These are phyloP conservation scores for Bathelium albidoporum DNA, from an alignment of 495 filamentous ascomycete species.

Conservation along the genomic window DNA sequence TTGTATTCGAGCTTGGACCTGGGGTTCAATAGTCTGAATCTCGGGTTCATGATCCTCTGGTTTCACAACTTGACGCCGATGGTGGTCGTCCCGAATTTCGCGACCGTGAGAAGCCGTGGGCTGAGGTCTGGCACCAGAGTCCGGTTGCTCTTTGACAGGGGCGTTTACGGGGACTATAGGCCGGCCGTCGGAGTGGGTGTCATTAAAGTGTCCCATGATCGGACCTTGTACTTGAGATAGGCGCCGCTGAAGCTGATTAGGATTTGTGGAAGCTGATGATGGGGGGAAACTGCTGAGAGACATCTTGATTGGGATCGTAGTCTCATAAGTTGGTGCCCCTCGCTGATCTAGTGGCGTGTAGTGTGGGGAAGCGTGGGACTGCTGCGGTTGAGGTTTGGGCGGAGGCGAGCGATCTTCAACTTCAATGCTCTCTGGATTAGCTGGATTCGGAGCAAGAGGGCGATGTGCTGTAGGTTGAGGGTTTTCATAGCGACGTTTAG, in stretches of 20 bases:
- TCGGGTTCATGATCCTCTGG: not conserved
- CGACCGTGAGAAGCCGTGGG: not conserved
- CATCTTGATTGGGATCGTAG: conserved; percentile 19
- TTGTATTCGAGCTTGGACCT: not conserved
- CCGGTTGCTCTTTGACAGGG: not conserved
- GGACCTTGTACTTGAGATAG: conserved; percentile 11
- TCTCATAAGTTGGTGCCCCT: not conserved
- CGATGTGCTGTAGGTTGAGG: conserved; percentile 48
- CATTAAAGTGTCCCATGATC: not conserved
- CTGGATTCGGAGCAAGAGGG: conserved; percentile 46
- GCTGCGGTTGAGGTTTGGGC: conserved; percentile 11
- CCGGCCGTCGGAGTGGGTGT: not conserved
- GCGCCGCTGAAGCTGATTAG: conserved; percentile 15
- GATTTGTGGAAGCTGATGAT: not conserved
- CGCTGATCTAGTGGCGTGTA: not conserved
- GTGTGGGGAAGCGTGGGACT: not conserved
- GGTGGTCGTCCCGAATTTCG: not conserved
- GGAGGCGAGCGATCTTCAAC: conserved; percentile 36
- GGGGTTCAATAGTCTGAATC: not conserved
- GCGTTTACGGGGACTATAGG: not conserved
- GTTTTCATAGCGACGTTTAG: conserved; percentile 50
- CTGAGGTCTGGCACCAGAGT: not conserved
- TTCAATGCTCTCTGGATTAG: conserved; percentile 41
- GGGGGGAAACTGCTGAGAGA: conserved; percentile 1
- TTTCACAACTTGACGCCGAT: not conserved